Base-by-base conservation (phyloP, 2,329 filamentous ascomycete genomes). In the Colletotrichum costaricense region DNA sequence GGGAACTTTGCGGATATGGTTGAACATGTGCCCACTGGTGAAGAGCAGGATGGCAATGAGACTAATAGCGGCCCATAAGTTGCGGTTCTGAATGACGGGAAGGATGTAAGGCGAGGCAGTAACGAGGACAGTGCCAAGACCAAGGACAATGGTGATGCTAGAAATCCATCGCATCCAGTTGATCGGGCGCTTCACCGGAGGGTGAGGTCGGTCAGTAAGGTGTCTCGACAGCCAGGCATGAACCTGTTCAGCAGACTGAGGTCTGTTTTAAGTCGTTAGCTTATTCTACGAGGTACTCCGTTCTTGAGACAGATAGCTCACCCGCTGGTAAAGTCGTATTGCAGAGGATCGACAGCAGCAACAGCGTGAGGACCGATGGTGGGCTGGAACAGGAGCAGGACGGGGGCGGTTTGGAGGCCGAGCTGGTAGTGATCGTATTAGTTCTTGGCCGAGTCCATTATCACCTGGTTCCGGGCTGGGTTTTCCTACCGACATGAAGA, bases 21-120 rank as follows among this genome's bases (percentile, higher is more conserved):
- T 99, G 89, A 97, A 99, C 97, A 99, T 99, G 84, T 98, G 95
- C 52, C 97, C 97, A 78, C 94, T 97, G 59, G 93, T 98, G 85
- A 98, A 99, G 71, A 98, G 88, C 55, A 99, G 89, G 75, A 99
- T 95, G 16, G 92, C 88, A 79, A 98, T 95, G 77, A 99, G 86
- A 83, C 94, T 97, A 79, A 97, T 84, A 26, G 94, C 94, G 28
- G 96, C 95, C 97, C 97, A 99, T 22, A 98, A 85, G 79, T 97
- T 98, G 77, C 96, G 93, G 86, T 93, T 98, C 82, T 95, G 94
- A 46, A 98, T 82, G 73, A 98, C 79, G 3, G 96, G 96, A 12
- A 96, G 81, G 14, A 98, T 79, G 78, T 95, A 97, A 6, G 94
- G 94, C 77, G 91, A 93, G 14, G 93, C 89, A 60, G 95, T 92